Percentiles rank a stretch among this genome's conserved stretches.
Evolutionary conservation across 352 stramenopile species (phyloP).

Genomic region (Globisporangium apiculatum): DNA sequence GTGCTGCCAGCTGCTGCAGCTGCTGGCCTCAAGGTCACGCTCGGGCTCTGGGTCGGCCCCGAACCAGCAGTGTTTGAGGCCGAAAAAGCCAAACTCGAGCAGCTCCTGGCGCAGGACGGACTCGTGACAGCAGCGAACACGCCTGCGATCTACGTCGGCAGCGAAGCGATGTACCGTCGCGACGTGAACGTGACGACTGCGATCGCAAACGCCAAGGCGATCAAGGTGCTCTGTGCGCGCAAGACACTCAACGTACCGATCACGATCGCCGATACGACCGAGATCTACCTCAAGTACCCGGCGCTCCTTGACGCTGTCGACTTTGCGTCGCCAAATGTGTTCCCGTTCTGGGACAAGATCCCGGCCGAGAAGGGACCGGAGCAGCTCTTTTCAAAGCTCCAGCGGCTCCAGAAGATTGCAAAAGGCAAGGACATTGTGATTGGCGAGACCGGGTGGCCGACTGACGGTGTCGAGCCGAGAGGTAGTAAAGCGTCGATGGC

Average conservation of each 20-base stretch:
- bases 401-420: slow-evolving; percentile 17
- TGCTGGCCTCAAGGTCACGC: slow-evolving; percentile 35
- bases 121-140: slow-evolving; percentile 25
- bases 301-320: slow-evolving; percentile 41
- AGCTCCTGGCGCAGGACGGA: slow-evolving; percentile 17
- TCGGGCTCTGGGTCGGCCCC: slow-evolving; percentile 58
- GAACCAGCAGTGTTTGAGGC: slow-evolving; percentile 26
- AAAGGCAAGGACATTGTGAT: slow-evolving; percentile 46
- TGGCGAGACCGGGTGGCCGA: slow-evolving; percentile 65
- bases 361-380: slow-evolving; percentile 20
- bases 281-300: slow-evolving; percentile 45
- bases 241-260: slow-evolving; percentile 30
- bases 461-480: slow-evolving; percentile 23
- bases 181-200: slow-evolving; percentile 38
- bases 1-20: slow-evolving; percentile 39
- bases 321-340: slow-evolving; percentile 50
- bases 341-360: slow-evolving; percentile 66
- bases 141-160: slow-evolving; percentile 56
- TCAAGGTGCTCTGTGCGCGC: slow-evolving; percentile 25
- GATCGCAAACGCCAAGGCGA: slow-evolving; percentile 31
- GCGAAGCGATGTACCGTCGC: slow-evolving; percentile 56
- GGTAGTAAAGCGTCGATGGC: slow-evolving; percentile 27
- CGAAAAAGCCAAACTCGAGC: slow-evolving; percentile 31
- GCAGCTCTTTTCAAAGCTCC: slow-evolving; percentile 37
- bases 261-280: slow-evolving; percentile 61